Conservation (phyloP, 345 rosid genomes). For the Alliaria petiolata region DNA sequence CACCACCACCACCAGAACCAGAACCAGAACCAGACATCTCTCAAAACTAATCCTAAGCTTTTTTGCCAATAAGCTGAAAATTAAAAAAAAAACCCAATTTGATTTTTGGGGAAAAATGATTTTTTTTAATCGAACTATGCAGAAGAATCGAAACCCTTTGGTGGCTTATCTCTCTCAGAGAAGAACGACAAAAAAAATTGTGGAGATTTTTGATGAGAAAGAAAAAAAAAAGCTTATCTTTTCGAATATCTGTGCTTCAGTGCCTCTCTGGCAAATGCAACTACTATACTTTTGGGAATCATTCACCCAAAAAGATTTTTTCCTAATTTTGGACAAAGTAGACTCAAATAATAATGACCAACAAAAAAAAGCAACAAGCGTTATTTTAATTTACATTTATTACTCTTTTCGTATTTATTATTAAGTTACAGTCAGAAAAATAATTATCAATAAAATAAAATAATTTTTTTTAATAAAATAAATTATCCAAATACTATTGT, state of each 20-base stretch:
- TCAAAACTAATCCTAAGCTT: not conserved
- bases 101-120: not conserved
- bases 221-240: constrained; percentile 29
- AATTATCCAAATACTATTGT: not conserved
- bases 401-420: not conserved
- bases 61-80: constrained; percentile 31
- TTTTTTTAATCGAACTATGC: constrained; percentile 1
- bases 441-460: too few species aligned
- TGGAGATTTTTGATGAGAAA: constrained; percentile 14
- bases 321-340: constrained; percentile 21
- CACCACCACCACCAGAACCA: constrained; percentile 38
- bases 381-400: constrained; percentile 1
- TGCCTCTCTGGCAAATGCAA: constrained; percentile 34
- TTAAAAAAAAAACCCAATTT: constrained; percentile 18
- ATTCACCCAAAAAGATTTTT: constrained; percentile 22
- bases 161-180: constrained; percentile 14
- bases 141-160: constrained; percentile 11
- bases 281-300: constrained; percentile 26
- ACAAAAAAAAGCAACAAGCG: not conserved
- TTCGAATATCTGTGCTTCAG: constrained; percentile 15
- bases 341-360: constrained; percentile 9
- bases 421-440: not conserved
- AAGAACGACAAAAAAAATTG: not conserved
- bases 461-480: too few species aligned
- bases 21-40: constrained; percentile 52